These are phyloP conservation scores for Neopestalotiopsis clavispora DNA, from an alignment of 2,329 filamentous ascomycete genomes.

Conservation along the genomic window DNA sequence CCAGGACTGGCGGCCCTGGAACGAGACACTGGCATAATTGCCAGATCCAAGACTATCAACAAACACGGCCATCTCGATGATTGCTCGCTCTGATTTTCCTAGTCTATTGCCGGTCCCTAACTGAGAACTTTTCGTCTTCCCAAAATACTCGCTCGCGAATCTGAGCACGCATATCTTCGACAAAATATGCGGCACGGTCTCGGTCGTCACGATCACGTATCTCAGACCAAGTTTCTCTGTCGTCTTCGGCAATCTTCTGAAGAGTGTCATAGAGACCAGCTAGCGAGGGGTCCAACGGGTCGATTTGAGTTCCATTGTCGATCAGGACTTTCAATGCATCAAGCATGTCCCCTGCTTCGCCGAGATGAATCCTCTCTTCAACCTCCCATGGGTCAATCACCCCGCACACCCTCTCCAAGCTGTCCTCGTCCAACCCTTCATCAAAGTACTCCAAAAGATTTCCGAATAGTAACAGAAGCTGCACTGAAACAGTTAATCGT, in stretches of 20 bases:
- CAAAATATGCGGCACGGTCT: too few species aligned
- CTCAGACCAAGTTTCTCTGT: too few species aligned
- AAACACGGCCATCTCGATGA: too few species aligned
- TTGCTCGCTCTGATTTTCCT: too few species aligned
- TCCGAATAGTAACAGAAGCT: background rate
- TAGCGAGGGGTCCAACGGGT: background rate
- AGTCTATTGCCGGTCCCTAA: too few species aligned
- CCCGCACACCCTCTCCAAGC: background rate
- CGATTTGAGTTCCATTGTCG: background rate
- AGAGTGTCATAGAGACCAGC: too few species aligned
- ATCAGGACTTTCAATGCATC: background rate
- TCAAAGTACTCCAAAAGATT: background rate
- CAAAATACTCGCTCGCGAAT: too few species aligned
- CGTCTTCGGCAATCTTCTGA: too few species aligned
- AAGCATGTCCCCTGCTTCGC: background rate
- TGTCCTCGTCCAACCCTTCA: too few species aligned
- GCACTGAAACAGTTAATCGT: background rate
- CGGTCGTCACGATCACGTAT: too few species aligned
- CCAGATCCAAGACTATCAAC: background rate
- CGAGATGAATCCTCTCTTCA: background rate
- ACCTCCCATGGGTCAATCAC: background rate
- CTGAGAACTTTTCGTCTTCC: too few species aligned
- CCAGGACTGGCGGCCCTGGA: slow-evolving; percentile 49
- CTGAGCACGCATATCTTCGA: too few species aligned
- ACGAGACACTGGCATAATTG: slow-evolving; percentile 31